Evolutionary conservation across 495 filamentous ascomycete genomes (phyloP).

Genomic region (Trichoderma virens): DNA sequence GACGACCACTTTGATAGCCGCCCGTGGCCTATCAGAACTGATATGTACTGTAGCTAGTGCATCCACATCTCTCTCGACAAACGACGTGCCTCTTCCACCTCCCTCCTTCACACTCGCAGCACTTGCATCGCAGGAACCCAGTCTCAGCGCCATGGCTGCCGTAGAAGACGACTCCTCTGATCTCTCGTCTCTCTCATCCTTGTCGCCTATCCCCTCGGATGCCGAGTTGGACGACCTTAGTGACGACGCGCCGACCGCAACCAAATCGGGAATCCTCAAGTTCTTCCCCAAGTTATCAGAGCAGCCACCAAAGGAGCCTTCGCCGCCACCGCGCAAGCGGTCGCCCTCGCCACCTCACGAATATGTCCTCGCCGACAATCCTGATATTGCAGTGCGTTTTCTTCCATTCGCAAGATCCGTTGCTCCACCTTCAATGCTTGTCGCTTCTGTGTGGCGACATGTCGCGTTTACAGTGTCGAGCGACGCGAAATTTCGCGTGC

Average conservation of each 20-base stretch:
- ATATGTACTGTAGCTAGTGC: background rate
- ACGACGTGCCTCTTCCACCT: slow-evolving; percentile 9
- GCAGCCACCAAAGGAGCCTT: slow-evolving; percentile 35
- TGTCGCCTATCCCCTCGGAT: slow-evolving; percentile 46
- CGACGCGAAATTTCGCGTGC: slow-evolving; percentile 34
- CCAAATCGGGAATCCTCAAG: slow-evolving; percentile 37
- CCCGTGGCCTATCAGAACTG: slow-evolving; percentile 4
- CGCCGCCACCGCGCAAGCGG: slow-evolving; percentile 66
- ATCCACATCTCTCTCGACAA: slow-evolving; percentile 7
- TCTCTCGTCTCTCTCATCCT: slow-evolving; percentile 45
- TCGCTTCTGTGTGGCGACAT: slow-evolving; percentile 19
- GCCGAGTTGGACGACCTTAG: slow-evolving; percentile 42
- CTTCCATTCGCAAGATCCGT: background rate
- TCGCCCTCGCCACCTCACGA: slow-evolving; percentile 82
- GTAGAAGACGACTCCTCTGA: slow-evolving; percentile 48
- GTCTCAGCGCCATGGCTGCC: slow-evolving; percentile 26
- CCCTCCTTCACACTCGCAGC: slow-evolving; percentile 8
- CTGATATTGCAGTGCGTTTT: slow-evolving; percentile 74
- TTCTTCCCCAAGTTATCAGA: slow-evolving; percentile 48
- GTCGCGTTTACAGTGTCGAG: slow-evolving; percentile 16
- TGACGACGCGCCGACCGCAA: slow-evolving; percentile 19
- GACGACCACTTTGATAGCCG: slow-evolving; percentile 4
- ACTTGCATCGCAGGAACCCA: slow-evolving; percentile 11
- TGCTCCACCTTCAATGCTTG: background rate
- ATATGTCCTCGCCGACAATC: slow-evolving; percentile 79